Base-by-base conservation (phyloP, 306 rosid genomes). In the Acacia melanoxylon region DNA sequence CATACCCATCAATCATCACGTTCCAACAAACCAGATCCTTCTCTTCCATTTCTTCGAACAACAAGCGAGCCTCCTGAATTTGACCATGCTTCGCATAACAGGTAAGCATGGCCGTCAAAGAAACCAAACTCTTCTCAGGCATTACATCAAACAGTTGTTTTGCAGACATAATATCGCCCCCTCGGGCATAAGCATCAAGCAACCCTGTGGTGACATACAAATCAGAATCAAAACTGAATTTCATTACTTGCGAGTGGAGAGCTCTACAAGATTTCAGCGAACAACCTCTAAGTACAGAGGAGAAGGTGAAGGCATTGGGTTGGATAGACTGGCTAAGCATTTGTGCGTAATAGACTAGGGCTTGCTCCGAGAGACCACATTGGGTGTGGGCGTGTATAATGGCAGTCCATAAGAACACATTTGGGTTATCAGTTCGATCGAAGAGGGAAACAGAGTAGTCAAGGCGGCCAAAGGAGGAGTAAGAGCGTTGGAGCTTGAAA, bases 401-500 rank as follows among this genome's bases (percentile, higher is more conserved):
- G 27, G 92, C 59, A 66, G 90, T 87, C 85, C 89, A 94, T 82
- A 85, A 69, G 88, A 84, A 92, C 33, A 94, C 89, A 62, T 80
- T 83, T 59, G 91, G 97, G 58, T 49, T 73, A 17, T 67, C 86
- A 82, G 91, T 86, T 45, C 61, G 82, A 63, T 86, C 77, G 80
- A 94, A 94, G 84, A 94, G 92, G 67, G 88, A 20, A 6, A 89
- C 89, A 56, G 96, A 86, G 88, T 86, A 85, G 85, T 89, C 85
- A 75, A 91, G 96, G 85, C 88, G 90, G 81, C 94, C 90, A 10
- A 84, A 49, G n/a, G 92, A 66, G 82, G 93, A 80, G 90, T 92
- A 94, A 35, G 96, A 87, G 58, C 96, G 98, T 81, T 91, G 98
- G 82, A 94, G 97, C 78, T 92, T 92, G 91, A 94, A 94, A 86